Percentiles rank a stretch among this genome's conserved stretches.
These are phyloP conservation scores for Agrocybe praecox DNA, from an alignment of 768 basidiomycete species.

Conservation along the genomic window DNA sequence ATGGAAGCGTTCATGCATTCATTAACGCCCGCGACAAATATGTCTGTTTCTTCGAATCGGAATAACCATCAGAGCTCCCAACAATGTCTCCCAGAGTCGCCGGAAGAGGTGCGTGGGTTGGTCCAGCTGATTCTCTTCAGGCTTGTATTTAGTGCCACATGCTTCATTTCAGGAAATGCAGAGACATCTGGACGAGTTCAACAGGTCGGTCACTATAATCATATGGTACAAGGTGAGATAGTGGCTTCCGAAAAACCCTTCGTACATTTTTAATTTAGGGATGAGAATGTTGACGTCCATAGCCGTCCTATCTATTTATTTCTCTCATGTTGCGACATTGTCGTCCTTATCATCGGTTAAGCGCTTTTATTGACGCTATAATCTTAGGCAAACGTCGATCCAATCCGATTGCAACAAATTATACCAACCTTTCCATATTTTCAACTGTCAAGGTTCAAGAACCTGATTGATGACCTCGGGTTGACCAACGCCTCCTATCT, in stretches of 20 bases:
- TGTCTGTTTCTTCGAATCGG: conserved; percentile 15
- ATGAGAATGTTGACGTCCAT: neutral
- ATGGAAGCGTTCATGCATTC: conserved; percentile 24
- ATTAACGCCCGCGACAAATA: conserved; percentile 15
- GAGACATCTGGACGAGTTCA: conserved; percentile 44
- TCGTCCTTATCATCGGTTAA: no score
- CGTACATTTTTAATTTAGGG: conserved; percentile 9
- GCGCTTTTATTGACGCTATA: neutral
- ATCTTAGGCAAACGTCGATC: conserved; percentile 50
- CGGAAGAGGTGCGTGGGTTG: conserved; percentile 20
- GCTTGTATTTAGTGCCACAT: neutral
- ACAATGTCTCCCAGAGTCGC: conserved; percentile 12
- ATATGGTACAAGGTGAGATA: conserved; percentile 67
- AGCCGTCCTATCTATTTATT: neutral
- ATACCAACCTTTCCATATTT: conserved; percentile 69
- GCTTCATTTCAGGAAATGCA: conserved; percentile 34
- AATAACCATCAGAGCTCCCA: conserved; percentile 14
- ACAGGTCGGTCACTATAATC: conserved; percentile 62
- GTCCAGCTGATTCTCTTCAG: neutral
- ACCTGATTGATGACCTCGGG: conserved; percentile 57
- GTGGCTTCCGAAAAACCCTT: conserved; percentile 3
- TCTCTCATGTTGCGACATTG: no score
- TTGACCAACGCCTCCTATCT: conserved; percentile 55
- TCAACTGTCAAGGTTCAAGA: conserved; percentile 53
- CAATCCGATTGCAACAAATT: conserved; percentile 57